Conservation (phyloP, 106 monocot genomes). For the Xerophyta viscosa region DNA sequence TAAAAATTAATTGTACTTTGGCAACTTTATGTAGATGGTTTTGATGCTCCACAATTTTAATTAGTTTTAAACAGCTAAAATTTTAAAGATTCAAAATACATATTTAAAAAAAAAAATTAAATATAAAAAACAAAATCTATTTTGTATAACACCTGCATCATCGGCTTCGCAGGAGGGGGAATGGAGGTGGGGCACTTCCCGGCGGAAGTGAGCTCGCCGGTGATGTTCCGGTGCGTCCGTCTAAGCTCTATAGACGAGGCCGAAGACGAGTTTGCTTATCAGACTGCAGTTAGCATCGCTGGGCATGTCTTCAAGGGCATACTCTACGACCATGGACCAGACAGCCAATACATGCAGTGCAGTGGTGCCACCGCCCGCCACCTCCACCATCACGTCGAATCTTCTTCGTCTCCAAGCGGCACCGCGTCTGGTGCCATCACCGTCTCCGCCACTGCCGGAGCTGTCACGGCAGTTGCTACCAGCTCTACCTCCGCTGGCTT, state of each 20-base stretch:
- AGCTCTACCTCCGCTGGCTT: not conserved
- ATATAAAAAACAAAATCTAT: too few relatives aligned
- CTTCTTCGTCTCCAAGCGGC: slow-evolving; percentile 22
- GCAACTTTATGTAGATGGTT: too few relatives aligned
- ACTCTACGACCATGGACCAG: slow-evolving; percentile 74
- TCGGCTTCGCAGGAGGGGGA: slow-evolving; percentile 16
- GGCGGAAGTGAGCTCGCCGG: slow-evolving; percentile 70
- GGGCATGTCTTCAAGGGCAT: slow-evolving; percentile 87
- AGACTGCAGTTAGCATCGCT: slow-evolving; percentile 79
- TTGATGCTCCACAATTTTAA: too few relatives aligned
- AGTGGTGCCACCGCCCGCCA: not conserved
- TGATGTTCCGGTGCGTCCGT: slow-evolving; percentile 78
- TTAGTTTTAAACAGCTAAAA: too few relatives aligned
- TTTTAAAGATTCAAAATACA: too few relatives aligned
- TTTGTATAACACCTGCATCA: slow-evolving; percentile 1
- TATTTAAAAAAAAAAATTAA: too few relatives aligned
- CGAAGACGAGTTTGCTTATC: slow-evolving; percentile 85
- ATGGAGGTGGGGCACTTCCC: slow-evolving; percentile 38
- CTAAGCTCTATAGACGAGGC: slow-evolving; percentile 73
- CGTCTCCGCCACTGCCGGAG: too few relatives aligned
- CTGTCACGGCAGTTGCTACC: not conserved
- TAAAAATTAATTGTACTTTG: too few relatives aligned
- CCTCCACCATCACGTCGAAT: slow-evolving; percentile 20
- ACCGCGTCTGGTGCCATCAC: not conserved
- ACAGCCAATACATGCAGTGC: slow-evolving; percentile 11